Percentiles rank a stretch among this genome's conserved stretches.
Conservation (phyloP, 2,329 filamentous ascomycete species). For the Hymenotorrendiella dingleyae region DNA sequence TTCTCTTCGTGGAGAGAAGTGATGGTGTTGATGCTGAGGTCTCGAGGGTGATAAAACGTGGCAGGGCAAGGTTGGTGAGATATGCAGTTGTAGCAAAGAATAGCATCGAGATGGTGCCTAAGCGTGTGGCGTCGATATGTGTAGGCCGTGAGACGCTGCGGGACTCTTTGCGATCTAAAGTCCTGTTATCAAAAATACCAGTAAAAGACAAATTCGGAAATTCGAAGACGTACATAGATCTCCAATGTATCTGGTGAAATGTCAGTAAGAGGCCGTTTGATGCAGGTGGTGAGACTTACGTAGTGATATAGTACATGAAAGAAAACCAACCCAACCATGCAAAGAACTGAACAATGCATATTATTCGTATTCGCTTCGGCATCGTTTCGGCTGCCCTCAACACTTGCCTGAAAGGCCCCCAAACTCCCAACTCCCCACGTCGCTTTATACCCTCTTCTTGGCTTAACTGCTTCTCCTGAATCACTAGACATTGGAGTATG, state of each 20-base stretch:
- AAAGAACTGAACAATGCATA: slow-evolving; percentile 24
- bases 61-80: slow-evolving; percentile 1
- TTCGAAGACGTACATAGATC: slow-evolving; percentile 4
- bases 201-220: not conserved
- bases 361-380: slow-evolving; percentile 12
- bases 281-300: slow-evolving; percentile 17
- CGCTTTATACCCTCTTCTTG: not conserved
- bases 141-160: not conserved
- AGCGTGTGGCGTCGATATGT: slow-evolving; percentile 3
- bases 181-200: not conserved
- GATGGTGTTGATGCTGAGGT: not conserved
- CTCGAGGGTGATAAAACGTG: slow-evolving; percentile 1
- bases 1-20: not conserved
- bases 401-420: slow-evolving; percentile 1
- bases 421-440: not conserved
- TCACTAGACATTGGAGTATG: slow-evolving; percentile 11
- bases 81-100: slow-evolving; percentile 5
- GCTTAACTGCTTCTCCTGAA: slow-evolving; percentile 2
- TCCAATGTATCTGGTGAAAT: slow-evolving; percentile 13
- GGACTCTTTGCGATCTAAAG: slow-evolving; percentile 4
- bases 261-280: too few relatives aligned
- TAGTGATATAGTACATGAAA: slow-evolving; percentile 31
- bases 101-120: slow-evolving; percentile 5
- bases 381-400: slow-evolving; percentile 6
- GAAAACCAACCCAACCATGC: slow-evolving; percentile 31